Evolutionary conservation across 2,329 filamentous ascomycete genomes (phyloP), one percentile per base, ranked within the genome.

Genomic region (Scolecobasidium constrictum): DNA sequence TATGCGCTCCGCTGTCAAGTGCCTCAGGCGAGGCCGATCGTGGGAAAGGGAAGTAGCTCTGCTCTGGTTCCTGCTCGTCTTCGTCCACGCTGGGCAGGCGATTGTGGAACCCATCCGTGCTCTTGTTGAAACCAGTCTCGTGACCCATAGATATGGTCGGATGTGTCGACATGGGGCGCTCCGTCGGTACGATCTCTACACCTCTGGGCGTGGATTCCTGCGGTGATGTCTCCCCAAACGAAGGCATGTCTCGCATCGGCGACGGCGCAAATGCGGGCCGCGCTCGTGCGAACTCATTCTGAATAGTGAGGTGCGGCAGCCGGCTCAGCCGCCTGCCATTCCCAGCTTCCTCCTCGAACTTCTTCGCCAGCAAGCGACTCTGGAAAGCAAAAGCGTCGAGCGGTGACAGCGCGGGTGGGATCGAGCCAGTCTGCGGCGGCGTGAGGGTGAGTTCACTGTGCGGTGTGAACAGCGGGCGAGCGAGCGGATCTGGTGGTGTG

Each of bases 331-430:
- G 77, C 50, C 80, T 78, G 39, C 85, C 87, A 48, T 76, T 75
- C 56, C 76, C 79, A 46, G 64, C 63, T 55, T 77, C 75, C 49
- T 92, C 81, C 60, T 94, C 82, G 47, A 98, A 77, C 62, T 94
- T 83, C 63, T 78, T 84, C 31, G 87, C 87, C 40, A 98, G 74
- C 53, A 93, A 67, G 45, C 90, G 81, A 53, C 88, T 93, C 58
- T 96, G 90, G 48, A 90, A 73, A 17, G 90, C 90, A 58, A 98
- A 93, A 38, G 90, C 90, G 71, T 98, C 92, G 50, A 98, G 75
- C 9, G 92, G 92, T 5, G 92, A 96, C 44, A 96, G 72, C 41
- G 92, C 84, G 4, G 92, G 92, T 16, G 92, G 90, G 1, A 83
- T 75, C 53, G 78, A 62, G 58, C 68, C 68, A n/a, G 63, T 57